Percentiles rank a stretch among this genome's conserved stretches.
phyloP scores from a whole-genome alignment of 2,329 filamentous ascomycete species.

The Cordyceps tenuipes region DNA sequence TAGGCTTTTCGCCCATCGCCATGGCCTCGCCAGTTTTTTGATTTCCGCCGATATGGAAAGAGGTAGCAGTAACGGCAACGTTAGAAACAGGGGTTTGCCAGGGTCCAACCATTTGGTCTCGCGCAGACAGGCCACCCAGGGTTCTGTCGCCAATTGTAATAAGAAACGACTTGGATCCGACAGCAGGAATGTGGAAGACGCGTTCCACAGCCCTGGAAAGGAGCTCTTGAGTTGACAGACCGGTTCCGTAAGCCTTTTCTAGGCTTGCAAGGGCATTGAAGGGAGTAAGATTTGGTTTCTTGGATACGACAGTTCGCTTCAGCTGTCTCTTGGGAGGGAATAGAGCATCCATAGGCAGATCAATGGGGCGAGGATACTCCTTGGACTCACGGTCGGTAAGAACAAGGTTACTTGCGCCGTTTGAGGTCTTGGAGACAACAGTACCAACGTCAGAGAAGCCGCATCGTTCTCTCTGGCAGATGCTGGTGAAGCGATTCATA shows the following conservation, averaged over 20 bases:
- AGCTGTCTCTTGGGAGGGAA: slow-evolving; percentile 85
- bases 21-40: slow-evolving; percentile 86
- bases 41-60: slow-evolving; percentile 57
- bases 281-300: slow-evolving; percentile 55
- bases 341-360: slow-evolving; percentile 78
- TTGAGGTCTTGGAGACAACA: slow-evolving; percentile 53
- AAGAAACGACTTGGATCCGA: slow-evolving; percentile 94
- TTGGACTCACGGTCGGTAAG: slow-evolving; percentile 73
- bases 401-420: slow-evolving; percentile 63
- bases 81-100: slow-evolving; percentile 95
- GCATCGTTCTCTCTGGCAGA: slow-evolving; percentile 72
- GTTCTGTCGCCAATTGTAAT: slow-evolving; percentile 94
- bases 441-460: slow-evolving; percentile 86
- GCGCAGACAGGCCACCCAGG: slow-evolving; percentile 78
- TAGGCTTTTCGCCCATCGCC: slow-evolving; percentile 91
- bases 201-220: slow-evolving; percentile 63
- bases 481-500: slow-evolving; percentile 66
- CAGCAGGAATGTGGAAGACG: slow-evolving; percentile 76
- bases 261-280: slow-evolving; percentile 66
- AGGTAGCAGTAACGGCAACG: slow-evolving; percentile 83
- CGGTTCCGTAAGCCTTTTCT: slow-evolving; percentile 51
- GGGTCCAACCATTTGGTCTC: slow-evolving; percentile 92
- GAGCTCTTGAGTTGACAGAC: slow-evolving; percentile 42
- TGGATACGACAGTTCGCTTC: slow-evolving; percentile 62
- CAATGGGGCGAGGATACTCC: slow-evolving; percentile 70